phyloP scores from a whole-genome alignment of 2,329 filamentous ascomycete species.

The Cordyceps javanica region DNA sequence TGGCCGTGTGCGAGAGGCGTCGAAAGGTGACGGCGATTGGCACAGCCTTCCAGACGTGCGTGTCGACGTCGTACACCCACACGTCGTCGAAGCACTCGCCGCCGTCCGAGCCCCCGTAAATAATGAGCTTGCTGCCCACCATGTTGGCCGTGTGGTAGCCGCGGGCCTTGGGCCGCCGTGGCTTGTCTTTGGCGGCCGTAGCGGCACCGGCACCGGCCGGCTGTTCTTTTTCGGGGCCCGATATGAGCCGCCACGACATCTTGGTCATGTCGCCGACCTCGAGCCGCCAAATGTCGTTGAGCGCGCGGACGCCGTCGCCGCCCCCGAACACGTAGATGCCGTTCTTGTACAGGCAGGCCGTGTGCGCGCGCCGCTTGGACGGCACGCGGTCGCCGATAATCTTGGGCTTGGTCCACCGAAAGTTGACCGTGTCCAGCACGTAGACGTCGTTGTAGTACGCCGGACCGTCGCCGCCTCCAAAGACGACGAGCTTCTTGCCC shows the following conservation, averaged over 20 bases:
- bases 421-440: constrained; percentile 64
- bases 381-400: constrained; percentile 53
- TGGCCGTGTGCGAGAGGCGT: constrained; percentile 62
- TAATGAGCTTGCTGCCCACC: constrained; percentile 65
- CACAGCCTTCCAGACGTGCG: constrained; percentile 52
- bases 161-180: constrained; percentile 52
- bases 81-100: constrained; percentile 68
- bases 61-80: constrained; percentile 66
- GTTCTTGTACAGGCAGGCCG: constrained; percentile 65
- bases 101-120: constrained; percentile 64
- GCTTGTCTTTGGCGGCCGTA: constrained; percentile 20
- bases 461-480: constrained; percentile 64
- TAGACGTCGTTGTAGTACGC: constrained; percentile 69
- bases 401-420: constrained; percentile 57
- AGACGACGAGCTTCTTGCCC: constrained; percentile 63
- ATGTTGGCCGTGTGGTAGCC: constrained; percentile 70
- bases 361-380: constrained; percentile 59
- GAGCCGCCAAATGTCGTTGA: constrained; percentile 68
- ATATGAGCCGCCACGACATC: constrained; percentile 64
- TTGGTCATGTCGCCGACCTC: constrained; percentile 61
- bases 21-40: constrained; percentile 55
- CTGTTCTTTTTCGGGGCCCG: constrained; percentile 34
- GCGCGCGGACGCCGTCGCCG: constrained; percentile 61
- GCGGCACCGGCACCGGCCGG: constrained; percentile 19
- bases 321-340: constrained; percentile 68